Base-by-base conservation (phyloP, 1,284 basidiomycete species). In the Volvariella volvacea region DNA sequence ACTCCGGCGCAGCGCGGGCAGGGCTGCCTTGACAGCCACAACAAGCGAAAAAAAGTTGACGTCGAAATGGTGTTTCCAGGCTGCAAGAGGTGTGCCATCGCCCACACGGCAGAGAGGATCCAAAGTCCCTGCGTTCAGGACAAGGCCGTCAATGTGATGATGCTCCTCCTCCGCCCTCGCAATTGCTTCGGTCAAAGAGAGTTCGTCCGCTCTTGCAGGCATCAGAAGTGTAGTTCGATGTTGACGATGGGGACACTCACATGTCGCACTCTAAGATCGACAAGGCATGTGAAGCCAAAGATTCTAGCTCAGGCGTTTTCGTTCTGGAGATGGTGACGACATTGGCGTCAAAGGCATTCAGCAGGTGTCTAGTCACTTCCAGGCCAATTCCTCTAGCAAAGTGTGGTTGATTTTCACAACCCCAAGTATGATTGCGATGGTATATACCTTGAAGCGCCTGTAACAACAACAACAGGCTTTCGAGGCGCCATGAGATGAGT, bases 21-120 rank as follows among this genome's bases (percentile, higher is more conserved):
- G 65, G 3, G 80, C 65, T 3, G 72, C 68, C 46, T 80, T 73
- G 31, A 92, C 55, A 9, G 86, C 76, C 9, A 77, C 73, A 40
- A 92, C 62, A 33, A 91, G 69, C 1, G 88, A 88, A 63, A 91
- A 89, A 60, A 92, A 84, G 61, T 93, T 93, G 64, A 90, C 67
- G 53, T 92, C 85, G 62, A 85, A 88, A 55, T 78, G 73, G 8
- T 63, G 54, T 55, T 70, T 83, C 84, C 78, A 88, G 15, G 59
- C 52, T 19, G 65, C 58, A 31, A 74, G 48, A 14, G 67, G 61
- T 2, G 64, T 64, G 40, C 61, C 56, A 47, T 68, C 66, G 20
- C 59, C 64, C 36, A 75, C 65, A 22, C 61, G 61, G 48, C 67
- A 63, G 21, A 70, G 46, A 10, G 69, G 69, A 40, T 68, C 74